Evolutionary conservation across 345 rosid species (phyloP), one percentile per base, ranked within the genome.

Genomic region (Syzygium grande): DNA sequence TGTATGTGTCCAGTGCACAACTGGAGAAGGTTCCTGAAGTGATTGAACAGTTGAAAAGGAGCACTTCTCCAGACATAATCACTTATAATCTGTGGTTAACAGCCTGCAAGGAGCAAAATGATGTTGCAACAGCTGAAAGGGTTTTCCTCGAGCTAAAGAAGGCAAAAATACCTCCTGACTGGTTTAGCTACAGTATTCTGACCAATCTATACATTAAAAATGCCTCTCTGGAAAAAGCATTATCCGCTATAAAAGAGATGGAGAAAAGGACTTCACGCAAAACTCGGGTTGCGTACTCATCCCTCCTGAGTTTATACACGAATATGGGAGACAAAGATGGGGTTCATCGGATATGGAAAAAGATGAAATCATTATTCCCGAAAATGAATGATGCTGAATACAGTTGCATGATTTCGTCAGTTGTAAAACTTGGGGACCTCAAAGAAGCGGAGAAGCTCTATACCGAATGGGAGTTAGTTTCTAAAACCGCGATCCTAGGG

Each of bases 341-440:
- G 83, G 92, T 95, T 80, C 88, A 85, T 52, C 90, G 93, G 51
- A 93, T 93, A n/a, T 98, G 98, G 99, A 92, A 93, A 89, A 94
- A 92, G 91, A 90, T 96, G 93, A 94, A 91, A 51, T 92, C 97
- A 3, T 68, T 53, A 65, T 95, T 97, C 86, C 90, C 87, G 34
- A 95, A 93, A 91, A 91, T 96, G 96, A 96, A 90, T 56, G 96
- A 95, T 87, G 93, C 94, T 11, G 98, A 96, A 86, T 95, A 96
- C 51, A 93, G 88, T 21, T 95, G 95, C 86, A 93, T 95, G 96
- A 91, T 98, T 68, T 92, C 99, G 87, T 94, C 99, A 0, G 90
- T 93, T 34, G 91, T 94, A 85, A 98, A 96, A 89, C 96, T 96
- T 41, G 95, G 93, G 30, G 94, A 95, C 80, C 85, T 95, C 34